These are phyloP conservation scores for Podospora conica DNA, from an alignment of 495 filamentous ascomycete species.

Conservation along the genomic window DNA sequence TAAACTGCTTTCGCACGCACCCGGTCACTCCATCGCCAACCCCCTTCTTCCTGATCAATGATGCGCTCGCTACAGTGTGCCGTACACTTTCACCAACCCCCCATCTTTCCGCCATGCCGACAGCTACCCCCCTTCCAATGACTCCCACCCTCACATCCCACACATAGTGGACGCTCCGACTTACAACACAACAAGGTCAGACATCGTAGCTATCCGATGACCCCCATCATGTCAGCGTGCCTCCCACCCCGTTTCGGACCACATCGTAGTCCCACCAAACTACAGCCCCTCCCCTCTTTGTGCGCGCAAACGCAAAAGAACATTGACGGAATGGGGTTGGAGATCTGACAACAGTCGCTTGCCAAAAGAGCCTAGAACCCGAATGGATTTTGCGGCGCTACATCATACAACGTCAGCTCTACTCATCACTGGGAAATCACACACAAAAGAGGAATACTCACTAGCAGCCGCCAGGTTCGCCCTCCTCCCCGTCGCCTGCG, in stretches of 20 bases:
- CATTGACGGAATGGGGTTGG: background rate
- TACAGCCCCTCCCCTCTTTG: no score
- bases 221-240: no score
- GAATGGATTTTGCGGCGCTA: conserved; percentile 88
- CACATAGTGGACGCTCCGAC: no score
- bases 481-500: conserved; percentile 83
- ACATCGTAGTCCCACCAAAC: no score
- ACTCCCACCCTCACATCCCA: background rate
- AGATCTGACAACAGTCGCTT: background rate
- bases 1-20: background rate
- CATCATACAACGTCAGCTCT: conserved; percentile 13
- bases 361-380: conserved; percentile 56
- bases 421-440: background rate
- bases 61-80: background rate
- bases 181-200: background rate
- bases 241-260: no score
- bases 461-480: conserved; percentile 91
- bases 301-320: background rate
- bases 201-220: no score
- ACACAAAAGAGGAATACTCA: conserved; percentile 52
- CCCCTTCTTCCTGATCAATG: background rate
- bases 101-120: background rate
- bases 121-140: background rate
- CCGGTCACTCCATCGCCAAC: background rate
- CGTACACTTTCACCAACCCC: background rate